These are phyloP conservation scores for Magnaporthiopsis poae DNA, from an alignment of 2,329 filamentous ascomycete genomes.

Conservation along the genomic window DNA sequence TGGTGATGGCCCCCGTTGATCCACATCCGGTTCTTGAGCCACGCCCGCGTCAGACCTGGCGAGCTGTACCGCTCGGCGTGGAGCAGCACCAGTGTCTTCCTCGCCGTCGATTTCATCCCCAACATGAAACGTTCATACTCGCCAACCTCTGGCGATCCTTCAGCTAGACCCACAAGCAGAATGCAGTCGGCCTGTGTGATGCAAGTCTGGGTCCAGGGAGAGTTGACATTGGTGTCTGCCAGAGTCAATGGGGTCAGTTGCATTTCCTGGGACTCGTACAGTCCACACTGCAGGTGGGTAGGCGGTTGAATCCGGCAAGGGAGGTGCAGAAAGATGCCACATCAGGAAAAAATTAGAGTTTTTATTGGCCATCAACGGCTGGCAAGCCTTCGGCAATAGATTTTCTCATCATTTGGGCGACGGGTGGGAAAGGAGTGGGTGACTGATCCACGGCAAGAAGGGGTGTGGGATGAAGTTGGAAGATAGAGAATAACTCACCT, in stretches of 20 bases:
- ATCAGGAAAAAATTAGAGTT: slow-evolving; percentile 64
- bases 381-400: slow-evolving; percentile 36
- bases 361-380: slow-evolving; percentile 45
- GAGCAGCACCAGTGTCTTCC: slow-evolving; percentile 82
- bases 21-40: slow-evolving; percentile 89
- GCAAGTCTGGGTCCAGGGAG: slow-evolving; percentile 96
- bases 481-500: slow-evolving; percentile 34
- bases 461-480: neutral
- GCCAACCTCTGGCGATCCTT: slow-evolving; percentile 79
- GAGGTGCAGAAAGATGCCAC: slow-evolving; percentile 9
- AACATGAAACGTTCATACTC: slow-evolving; percentile 95
- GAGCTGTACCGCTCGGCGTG: slow-evolving; percentile 81
- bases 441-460: neutral
- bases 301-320: neutral
- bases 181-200: slow-evolving; percentile 96
- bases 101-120: slow-evolving; percentile 91
- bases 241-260: neutral
- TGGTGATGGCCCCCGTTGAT: slow-evolving; percentile 97
- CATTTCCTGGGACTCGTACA: neutral
- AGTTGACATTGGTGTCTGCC: slow-evolving; percentile 85
- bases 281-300: neutral
- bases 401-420: slow-evolving; percentile 40
- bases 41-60: slow-evolving; percentile 74
- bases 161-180: slow-evolving; percentile 79
- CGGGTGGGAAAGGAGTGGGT: slow-evolving; percentile 8